phyloP scores from a whole-genome alignment of 805 yeast genomes.

The Vanderwaltozyma yarrowii region DNA sequence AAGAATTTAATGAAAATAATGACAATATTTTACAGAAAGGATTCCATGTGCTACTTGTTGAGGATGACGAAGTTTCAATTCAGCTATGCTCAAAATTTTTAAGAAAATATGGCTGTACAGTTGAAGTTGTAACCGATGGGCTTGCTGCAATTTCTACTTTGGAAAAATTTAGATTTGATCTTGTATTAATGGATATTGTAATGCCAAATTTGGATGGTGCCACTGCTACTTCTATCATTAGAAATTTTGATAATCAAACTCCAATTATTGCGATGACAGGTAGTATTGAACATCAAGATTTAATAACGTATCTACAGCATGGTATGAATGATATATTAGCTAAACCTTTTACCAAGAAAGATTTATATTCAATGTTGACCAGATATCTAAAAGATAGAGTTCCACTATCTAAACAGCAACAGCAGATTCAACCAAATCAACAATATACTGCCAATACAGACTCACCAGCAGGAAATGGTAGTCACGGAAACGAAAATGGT shows the following conservation, averaged over 20 bases:
- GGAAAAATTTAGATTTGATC: slow-evolving; percentile 60
- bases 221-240: slow-evolving; percentile 79
- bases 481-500: neutral
- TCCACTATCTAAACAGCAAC: slow-evolving; percentile 28
- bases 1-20: too few species aligned
- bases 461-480: neutral
- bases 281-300: slow-evolving; percentile 71
- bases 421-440: neutral
- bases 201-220: slow-evolving; percentile 88
- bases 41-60: slow-evolving; percentile 66
- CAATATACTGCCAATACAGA: neutral
- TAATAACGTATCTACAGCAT: slow-evolving; percentile 68
- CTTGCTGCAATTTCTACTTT: slow-evolving; percentile 72
- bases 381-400: slow-evolving; percentile 52
- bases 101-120: slow-evolving; percentile 82
- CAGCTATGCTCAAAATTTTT: slow-evolving; percentile 75
- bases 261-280: slow-evolving; percentile 96
- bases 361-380: slow-evolving; percentile 64
- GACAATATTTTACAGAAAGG: slow-evolving; percentile 24
- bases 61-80: slow-evolving; percentile 74
- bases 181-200: slow-evolving; percentile 78
- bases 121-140: slow-evolving; percentile 89
- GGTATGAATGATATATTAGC: slow-evolving; percentile 92
- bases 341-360: slow-evolving; percentile 87
- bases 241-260: slow-evolving; percentile 72